Percentiles rank a stretch among this genome's conserved stretches.
These are phyloP conservation scores for Penstemon davidsonii DNA, from an alignment of 257 asterid genomes.

Conservation along the genomic window DNA sequence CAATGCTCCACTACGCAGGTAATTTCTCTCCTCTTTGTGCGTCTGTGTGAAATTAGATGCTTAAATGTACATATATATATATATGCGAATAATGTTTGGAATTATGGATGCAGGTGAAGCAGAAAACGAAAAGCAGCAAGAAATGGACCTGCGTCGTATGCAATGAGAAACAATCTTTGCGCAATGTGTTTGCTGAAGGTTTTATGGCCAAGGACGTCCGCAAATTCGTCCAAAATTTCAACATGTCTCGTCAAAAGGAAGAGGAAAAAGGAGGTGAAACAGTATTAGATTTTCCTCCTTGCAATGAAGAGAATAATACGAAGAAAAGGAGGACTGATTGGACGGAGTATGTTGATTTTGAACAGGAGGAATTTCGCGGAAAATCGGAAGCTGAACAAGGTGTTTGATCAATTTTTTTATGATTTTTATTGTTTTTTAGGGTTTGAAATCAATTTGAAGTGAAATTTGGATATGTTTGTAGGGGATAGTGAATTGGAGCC, in stretches of 20 bases:
- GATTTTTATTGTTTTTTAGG: not conserved
- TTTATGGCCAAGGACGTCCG: slow-evolving; percentile 84
- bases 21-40: slow-evolving; percentile 9
- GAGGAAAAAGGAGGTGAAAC: not conserved
- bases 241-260: slow-evolving; percentile 67
- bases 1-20: slow-evolving; percentile 81
- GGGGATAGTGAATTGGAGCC: slow-evolving; percentile 51
- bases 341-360: slow-evolving; percentile 68
- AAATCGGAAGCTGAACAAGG: slow-evolving; percentile 34
- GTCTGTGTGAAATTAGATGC: not conserved
- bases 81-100: not conserved
- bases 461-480: slow-evolving; percentile 30
- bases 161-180: slow-evolving; percentile 79
- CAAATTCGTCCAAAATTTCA: slow-evolving; percentile 75
- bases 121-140: slow-evolving; percentile 89
- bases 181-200: slow-evolving; percentile 60
- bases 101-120: slow-evolving; percentile 72
- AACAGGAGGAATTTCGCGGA: slow-evolving; percentile 25
- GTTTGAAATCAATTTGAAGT: slow-evolving; percentile 2
- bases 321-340: slow-evolving; percentile 69
- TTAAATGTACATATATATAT: not conserved
- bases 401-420: slow-evolving; percentile 17
- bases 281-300: slow-evolving; percentile 3
- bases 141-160: slow-evolving; percentile 91
- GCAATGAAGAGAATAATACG: slow-evolving; percentile 17